Conservation (phyloP, 2,329 filamentous ascomycete genomes). For the Venturia effusa region DNA sequence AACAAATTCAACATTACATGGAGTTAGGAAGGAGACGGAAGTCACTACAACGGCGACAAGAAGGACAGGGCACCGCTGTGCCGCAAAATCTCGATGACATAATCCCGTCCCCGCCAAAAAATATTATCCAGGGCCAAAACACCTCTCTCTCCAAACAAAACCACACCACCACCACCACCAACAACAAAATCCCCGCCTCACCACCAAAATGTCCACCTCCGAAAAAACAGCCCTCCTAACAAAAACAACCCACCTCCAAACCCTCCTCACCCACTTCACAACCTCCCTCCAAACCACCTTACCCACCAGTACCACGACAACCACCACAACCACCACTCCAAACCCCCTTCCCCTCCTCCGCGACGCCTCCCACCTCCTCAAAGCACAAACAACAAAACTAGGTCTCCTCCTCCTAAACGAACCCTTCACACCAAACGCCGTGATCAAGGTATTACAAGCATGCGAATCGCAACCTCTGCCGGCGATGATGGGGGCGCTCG, state of each 20-base stretch:
- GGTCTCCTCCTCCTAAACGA: constrained; percentile 78
- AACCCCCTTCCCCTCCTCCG: constrained; percentile 57
- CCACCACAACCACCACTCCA: constrained; percentile 16
- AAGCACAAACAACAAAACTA: constrained; percentile 76
- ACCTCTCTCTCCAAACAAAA: too few species aligned
- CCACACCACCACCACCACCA: neutral
- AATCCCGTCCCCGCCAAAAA: too few species aligned
- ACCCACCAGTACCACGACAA: neutral
- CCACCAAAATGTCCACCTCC: neutral
- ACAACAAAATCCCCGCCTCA: neutral
- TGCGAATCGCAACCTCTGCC: constrained; percentile 65
- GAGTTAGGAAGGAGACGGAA: too few species aligned
- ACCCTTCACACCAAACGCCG: constrained; percentile 72
- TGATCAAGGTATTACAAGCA: constrained; percentile 59
- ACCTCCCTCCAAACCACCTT: constrained; percentile 15
- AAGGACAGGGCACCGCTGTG: too few species aligned
- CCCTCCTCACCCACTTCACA: constrained; percentile 22
- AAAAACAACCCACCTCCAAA: constrained; percentile 1
- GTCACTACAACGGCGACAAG: too few species aligned
- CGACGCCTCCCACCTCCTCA: constrained; percentile 62
- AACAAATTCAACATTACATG: too few species aligned
- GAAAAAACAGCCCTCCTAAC: neutral
- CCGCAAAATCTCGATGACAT: too few species aligned
- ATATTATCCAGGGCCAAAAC: too few species aligned
- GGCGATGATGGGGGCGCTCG: constrained; percentile 57